These are phyloP conservation scores for Elaeis guineensis DNA, from an alignment of 176 grass and related monocot species.

Conservation along the genomic window DNA sequence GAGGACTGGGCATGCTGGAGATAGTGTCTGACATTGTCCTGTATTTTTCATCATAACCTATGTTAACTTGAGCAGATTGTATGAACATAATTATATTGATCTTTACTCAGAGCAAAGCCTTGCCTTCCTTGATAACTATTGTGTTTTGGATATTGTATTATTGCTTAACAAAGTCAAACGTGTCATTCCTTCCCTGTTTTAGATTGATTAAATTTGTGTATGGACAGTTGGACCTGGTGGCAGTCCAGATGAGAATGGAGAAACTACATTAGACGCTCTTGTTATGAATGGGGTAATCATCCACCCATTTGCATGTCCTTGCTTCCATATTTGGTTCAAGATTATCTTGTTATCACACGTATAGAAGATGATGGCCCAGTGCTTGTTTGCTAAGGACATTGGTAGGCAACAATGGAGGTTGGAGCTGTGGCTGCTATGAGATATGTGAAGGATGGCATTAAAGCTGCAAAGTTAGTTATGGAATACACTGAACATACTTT, in stretches of 20 bases:
- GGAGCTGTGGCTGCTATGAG: constrained; percentile 87
- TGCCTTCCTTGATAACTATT: too few relatives aligned
- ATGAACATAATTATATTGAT: too few relatives aligned
- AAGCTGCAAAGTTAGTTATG: constrained; percentile 80
- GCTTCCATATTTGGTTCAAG: not conserved
- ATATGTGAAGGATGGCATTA: constrained; percentile 86
- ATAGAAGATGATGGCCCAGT: constrained; percentile 18
- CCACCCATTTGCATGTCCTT: constrained; percentile 7
- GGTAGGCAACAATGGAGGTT: constrained; percentile 82
- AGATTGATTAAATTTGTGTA: constrained; percentile 16
- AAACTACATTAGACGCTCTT: constrained; percentile 98
- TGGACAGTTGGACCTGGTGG: constrained; percentile 77
- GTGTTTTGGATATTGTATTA: too few relatives aligned
- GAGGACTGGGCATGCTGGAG: too few relatives aligned
- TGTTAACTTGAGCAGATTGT: too few relatives aligned
- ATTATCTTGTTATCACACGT: constrained; percentile 4
- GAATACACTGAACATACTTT: constrained; percentile 65
- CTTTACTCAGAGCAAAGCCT: too few relatives aligned
- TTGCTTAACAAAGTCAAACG: too few relatives aligned
- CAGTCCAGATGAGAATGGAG: constrained; percentile 81
- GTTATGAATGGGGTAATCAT: constrained; percentile 90
- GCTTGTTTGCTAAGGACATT: constrained; percentile 17
- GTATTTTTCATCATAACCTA: too few relatives aligned
- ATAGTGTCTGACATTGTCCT: too few relatives aligned
- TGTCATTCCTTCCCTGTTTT: not conserved